A percentile compares a stretch with the other conserved stretches of the same genome.
These are phyloP conservation scores for Cyberlindnera bimundalis DNA, from an alignment of 805 yeast genomes.

Conservation along the genomic window DNA sequence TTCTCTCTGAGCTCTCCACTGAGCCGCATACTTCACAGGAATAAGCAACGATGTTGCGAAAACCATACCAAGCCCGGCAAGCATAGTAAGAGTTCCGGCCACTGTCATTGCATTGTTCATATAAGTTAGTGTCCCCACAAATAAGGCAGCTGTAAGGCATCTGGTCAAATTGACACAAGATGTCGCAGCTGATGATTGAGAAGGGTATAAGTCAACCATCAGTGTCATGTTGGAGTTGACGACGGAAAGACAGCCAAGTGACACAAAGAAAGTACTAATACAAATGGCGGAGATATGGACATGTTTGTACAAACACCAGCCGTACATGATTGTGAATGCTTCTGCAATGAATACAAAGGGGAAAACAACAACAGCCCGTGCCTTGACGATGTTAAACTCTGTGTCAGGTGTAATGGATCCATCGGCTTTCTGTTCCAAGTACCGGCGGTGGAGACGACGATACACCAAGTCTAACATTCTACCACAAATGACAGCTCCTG, in stretches of 20 bases:
- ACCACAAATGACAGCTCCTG: conserved; percentile 61
- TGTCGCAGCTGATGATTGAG: conserved; percentile 67
- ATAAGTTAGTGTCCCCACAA: conserved; percentile 61
- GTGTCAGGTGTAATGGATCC: conserved; percentile 24
- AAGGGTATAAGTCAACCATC: conserved; percentile 72
- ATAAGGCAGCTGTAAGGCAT: conserved; percentile 66
- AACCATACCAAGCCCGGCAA: conserved; percentile 46
- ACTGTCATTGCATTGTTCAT: conserved; percentile 56
- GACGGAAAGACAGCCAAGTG: conserved; percentile 56
- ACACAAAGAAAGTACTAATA: conserved; percentile 52
- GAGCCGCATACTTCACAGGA: conserved; percentile 31
- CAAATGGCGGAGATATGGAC: conserved; percentile 26
- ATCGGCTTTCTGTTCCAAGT: conserved; percentile 17
- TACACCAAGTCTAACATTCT: conserved; percentile 43
- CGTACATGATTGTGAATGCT: conserved; percentile 50
- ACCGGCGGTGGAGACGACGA: conserved; percentile 30
- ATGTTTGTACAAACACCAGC: conserved; percentile 63
- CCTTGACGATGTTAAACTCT: conserved; percentile 50
- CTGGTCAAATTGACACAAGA: conserved; percentile 70
- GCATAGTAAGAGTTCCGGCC: conserved; percentile 75
- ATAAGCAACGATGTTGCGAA: conserved; percentile 25
- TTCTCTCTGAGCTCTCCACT: conserved; percentile 26
- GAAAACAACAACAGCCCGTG: conserved; percentile 48
- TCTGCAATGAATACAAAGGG: conserved; percentile 40
- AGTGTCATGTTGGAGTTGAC: conserved; percentile 59